Conservation (phyloP, 163 green algal species). For the Scenedesmus sp. region DNA sequence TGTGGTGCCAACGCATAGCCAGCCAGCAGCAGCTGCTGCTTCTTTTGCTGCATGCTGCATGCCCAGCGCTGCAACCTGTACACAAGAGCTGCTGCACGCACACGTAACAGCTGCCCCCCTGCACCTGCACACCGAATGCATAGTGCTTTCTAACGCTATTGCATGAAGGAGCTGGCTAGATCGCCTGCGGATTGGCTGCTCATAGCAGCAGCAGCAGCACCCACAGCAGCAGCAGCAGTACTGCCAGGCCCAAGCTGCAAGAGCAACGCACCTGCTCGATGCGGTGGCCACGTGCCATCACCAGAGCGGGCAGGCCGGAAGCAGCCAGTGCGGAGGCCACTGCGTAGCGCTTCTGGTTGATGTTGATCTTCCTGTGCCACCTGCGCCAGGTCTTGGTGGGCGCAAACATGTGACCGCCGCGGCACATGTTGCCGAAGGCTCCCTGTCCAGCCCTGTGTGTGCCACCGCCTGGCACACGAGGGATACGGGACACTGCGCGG, state of each 20-base stretch:
- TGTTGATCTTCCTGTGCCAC: constrained; percentile 99
- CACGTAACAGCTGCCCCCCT: no score
- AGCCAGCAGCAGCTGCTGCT: not conserved
- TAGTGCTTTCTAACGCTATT: no score
- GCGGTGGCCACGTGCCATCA: constrained; percentile 96
- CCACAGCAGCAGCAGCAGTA: not conserved
- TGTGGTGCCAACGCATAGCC: not conserved
- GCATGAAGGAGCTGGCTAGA: not conserved
- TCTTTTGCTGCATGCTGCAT: not conserved
- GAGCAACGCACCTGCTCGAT: constrained; percentile 77
- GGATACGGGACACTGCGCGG: constrained; percentile 99
- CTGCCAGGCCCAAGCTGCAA: not conserved
- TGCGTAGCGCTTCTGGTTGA: constrained; percentile 98
- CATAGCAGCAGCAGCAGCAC: not conserved
- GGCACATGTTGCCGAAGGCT: constrained; percentile 99
- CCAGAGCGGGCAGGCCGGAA: constrained; percentile 94
- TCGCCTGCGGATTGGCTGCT: not conserved
- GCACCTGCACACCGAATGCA: no score
- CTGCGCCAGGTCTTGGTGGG: constrained; percentile 97
- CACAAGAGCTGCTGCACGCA: not conserved
- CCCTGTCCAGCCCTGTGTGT: constrained; percentile 97
- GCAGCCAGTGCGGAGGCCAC: constrained; percentile 96
- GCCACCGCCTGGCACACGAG: constrained; percentile 96
- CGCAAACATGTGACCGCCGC: constrained; percentile 98
- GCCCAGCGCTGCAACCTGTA: not conserved